These are phyloP conservation scores for Zygosaccharomyces pseudorouxii DNA, from an alignment of 805 yeast genomes.

Conservation along the genomic window DNA sequence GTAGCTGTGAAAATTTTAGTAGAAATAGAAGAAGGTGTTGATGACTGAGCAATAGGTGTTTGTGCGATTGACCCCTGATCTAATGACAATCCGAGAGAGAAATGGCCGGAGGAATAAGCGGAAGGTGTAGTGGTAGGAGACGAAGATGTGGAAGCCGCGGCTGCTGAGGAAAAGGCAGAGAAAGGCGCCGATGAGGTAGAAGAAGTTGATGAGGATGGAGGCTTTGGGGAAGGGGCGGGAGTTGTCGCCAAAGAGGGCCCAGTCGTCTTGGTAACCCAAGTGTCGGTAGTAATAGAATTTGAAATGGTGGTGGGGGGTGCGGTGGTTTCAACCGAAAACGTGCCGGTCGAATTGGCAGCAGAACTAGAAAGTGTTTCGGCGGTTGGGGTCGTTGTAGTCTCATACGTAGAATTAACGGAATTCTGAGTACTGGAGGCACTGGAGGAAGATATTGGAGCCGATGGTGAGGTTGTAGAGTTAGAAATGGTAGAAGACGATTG, in stretches of 20 bases:
- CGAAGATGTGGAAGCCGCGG: neutral
- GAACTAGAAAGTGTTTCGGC: neutral
- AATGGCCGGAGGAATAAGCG: constrained; percentile 2
- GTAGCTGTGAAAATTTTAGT: constrained; percentile 4
- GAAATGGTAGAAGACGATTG: neutral
- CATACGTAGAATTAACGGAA: neutral
- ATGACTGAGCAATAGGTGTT: neutral
- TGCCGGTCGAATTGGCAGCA: neutral
- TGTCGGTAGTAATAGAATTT: neutral
- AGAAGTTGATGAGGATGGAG: neutral
- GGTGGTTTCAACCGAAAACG: neutral
- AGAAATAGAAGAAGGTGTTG: neutral
- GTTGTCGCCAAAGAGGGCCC: neutral
- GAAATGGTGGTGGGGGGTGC: neutral
- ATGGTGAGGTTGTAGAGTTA: neutral
- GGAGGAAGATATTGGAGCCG: neutral
- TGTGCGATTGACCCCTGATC: neutral
- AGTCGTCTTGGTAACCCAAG: neutral
- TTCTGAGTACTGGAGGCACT: neutral
- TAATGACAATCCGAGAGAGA: neutral
- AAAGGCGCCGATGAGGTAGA: neutral
- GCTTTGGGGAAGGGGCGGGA: neutral
- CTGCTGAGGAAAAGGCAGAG: neutral
- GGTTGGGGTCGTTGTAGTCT: neutral
- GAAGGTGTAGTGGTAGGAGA: neutral